Evolutionary conservation across 2,329 filamentous ascomycete species (phyloP), one percentile per base, ranked within the genome.

Genomic region (Metarhizium guizhouense): DNA sequence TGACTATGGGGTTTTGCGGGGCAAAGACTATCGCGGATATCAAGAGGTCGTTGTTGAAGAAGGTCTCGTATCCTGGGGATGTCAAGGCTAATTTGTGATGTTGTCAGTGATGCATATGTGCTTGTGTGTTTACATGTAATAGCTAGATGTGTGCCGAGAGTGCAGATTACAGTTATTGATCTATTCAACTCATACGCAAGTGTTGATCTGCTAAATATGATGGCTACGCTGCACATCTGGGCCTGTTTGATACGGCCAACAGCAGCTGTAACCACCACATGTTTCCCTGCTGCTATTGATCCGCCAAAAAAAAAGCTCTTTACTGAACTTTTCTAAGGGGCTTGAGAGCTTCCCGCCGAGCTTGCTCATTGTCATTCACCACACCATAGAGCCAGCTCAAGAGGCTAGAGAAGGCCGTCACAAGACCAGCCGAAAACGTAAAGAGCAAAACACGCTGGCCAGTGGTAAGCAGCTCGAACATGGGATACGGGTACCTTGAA

Each of bases 401-500:
- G 10, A 77, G 71, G 25, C 82, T 73, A 0, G 88, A 92, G 60
- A 84, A 90, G 3, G 76, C 68, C 2, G 87, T 85, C 83, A 95
- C 92, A 16, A 88, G 70, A 1, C 79, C 65, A 1, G 88, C 90
- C 47, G 88, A 87, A 18, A 81, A 72, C 1, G 76, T 77, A 62
- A 95, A 95, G 10, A 95, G 74, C 0, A 81, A 71, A 8, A 84
- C 73, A 20, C 92, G 81, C 65, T 90, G 85, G 51, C 74, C 67
- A 0, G 83, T 87, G 52, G 76, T 78, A 47, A 95, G 73, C 48
- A 88, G 67, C 8, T 77, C 84, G 60, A 96, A 93, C 30, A 96
- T 79, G 1, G 92, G 91, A 69, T 96, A 96, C 0, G 91, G 90
- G 63, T 95, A 95, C 76, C 85, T 87, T 36, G 2, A 2, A 25